Evolutionary conservation across 495 filamentous ascomycete species (phyloP).

Genomic region (Gamarada debralockiae): DNA sequence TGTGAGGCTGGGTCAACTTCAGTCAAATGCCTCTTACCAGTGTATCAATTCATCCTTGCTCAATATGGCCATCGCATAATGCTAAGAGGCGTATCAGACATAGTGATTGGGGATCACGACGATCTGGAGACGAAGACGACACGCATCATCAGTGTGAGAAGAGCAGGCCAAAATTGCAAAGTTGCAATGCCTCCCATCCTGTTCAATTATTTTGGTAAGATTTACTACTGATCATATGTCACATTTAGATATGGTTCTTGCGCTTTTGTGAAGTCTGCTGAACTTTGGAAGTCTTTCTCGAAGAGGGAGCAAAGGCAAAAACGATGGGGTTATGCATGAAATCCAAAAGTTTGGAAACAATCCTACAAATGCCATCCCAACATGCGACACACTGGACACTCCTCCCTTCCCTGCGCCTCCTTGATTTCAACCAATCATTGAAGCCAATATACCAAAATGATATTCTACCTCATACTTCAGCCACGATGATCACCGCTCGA

Average conservation of each 20-base stretch:
- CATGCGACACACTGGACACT: conserved; percentile 2
- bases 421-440: no score
- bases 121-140: neutral
- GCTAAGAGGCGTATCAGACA: neutral
- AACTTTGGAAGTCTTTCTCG: neutral
- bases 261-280: neutral
- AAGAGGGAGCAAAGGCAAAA: neutral
- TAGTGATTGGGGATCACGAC: neutral
- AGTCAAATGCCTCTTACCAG: conserved; percentile 6
- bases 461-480: no score
- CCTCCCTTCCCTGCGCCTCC: neutral
- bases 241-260: no score
- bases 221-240: no score
- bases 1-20: neutral
- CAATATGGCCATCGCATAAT: neutral
- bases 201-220: no score
- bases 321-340: conserved; percentile 7
- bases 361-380: conserved; percentile 13
- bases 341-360: conserved; percentile 12
- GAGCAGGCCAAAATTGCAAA: no score
- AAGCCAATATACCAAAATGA: no score
- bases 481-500: no score
- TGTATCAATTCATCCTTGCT: conserved; percentile 17
- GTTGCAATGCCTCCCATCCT: no score
- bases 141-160: no score